Conservation (phyloP, 2,329 filamentous ascomycete genomes). For the Calonectria naviculata region DNA sequence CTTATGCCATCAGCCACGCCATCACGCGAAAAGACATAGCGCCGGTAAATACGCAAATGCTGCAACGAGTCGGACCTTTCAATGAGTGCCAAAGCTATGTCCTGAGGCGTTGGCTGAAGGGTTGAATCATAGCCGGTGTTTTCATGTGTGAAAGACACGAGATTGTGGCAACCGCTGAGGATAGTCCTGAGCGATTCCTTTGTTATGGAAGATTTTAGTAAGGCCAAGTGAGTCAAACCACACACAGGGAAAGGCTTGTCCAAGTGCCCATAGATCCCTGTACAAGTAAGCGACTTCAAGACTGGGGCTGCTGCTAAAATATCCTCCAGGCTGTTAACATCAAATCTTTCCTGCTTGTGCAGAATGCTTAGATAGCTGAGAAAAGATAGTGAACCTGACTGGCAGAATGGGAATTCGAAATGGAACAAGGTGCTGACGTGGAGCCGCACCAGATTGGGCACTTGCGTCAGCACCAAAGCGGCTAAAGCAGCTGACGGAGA, state of each 20-base stretch:
- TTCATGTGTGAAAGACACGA: not conserved
- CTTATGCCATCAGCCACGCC: not conserved
- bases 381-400: not conserved
- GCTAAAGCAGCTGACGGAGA: not conserved
- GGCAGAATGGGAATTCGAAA: not conserved
- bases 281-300: not conserved
- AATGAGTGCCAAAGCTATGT: not conserved
- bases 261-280: not conserved
- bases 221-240: not conserved
- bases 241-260: not conserved
- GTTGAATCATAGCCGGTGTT: slow-evolving; percentile 1
- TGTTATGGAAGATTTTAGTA: not conserved
- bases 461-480: not conserved
- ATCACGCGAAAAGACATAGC: not conserved
- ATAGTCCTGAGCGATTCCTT: not conserved
- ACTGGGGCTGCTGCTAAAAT: not conserved
- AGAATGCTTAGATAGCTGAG: not conserved
- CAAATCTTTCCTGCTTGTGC: not conserved
- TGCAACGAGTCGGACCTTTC: not conserved
- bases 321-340: not conserved
- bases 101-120: not conserved
- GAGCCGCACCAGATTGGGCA: not conserved
- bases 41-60: not conserved
- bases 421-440: not conserved
- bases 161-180: not conserved